Evolutionary conservation across 805 yeast genomes (phyloP).

Genomic region (Candida coleopterorum): DNA sequence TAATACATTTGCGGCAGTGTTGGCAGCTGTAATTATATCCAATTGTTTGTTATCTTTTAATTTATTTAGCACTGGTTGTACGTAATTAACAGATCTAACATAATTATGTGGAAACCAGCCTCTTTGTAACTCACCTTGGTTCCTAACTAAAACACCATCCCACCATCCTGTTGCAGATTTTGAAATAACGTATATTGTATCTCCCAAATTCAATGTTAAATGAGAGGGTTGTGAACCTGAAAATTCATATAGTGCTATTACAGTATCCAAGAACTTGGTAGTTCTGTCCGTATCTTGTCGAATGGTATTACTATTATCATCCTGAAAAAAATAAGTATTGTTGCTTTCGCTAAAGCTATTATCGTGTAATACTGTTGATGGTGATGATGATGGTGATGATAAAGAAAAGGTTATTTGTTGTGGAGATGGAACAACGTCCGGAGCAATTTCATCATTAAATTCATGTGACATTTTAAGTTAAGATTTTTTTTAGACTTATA

Average conservation of each 20-base stretch:
- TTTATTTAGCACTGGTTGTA: slow-evolving; percentile 36
- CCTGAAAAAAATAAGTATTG: neutral
- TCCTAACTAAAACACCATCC: slow-evolving; percentile 60
- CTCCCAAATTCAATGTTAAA: slow-evolving; percentile 57
- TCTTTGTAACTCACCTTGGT: slow-evolving; percentile 41
- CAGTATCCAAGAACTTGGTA: slow-evolving; percentile 48
- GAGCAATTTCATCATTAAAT: slow-evolving; percentile 36
- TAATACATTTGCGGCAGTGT: slow-evolving; percentile 42
- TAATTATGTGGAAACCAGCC: slow-evolving; percentile 85
- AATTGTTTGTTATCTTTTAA: slow-evolving; percentile 36
- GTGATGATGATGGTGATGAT: neutral
- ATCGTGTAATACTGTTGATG: neutral
- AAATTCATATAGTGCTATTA: slow-evolving; percentile 53
- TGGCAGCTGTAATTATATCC: slow-evolving; percentile 41
- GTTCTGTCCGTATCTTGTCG: slow-evolving; percentile 17
- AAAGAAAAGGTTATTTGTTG: neutral
- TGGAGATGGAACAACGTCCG: slow-evolving; percentile 24
- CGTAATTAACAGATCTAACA: slow-evolving; percentile 44
- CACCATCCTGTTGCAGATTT: slow-evolving; percentile 76
- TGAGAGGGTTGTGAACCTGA: slow-evolving; percentile 49
- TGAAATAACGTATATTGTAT: slow-evolving; percentile 62
- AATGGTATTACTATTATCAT: slow-evolving; percentile 20
- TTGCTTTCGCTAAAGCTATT: neutral
- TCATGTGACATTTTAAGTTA: slow-evolving; percentile 26
- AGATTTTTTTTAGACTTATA: too few species aligned